Base-by-base conservation (phyloP, 192 early-diverging fungal genomes). In the Gonapodya prolifera region DNA sequence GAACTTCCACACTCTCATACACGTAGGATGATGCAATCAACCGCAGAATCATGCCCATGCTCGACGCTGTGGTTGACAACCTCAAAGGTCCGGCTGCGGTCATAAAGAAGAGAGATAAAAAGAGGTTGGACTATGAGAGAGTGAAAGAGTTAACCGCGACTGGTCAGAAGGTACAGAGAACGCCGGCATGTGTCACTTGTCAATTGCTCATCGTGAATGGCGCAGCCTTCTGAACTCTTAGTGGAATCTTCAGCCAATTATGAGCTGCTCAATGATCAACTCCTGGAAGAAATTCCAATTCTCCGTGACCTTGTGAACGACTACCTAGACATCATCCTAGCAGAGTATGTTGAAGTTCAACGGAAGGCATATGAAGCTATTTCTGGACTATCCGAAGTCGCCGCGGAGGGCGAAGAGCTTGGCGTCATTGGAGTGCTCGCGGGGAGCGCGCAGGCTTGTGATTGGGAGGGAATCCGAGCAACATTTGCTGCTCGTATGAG, bases 101-200 rank as follows among this genome's bases (percentile, higher is more conserved):
- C 2, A 92, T 94, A 79, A 85, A 89, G 73, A 94, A 93, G 76
- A 82, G 93, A 23, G 86, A 89, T 0, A 84, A 86, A 69, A 94
- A 94, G 76, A 75, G 89, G 34, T 76, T 94, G 33, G 93, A 94
- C 77, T 88, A 89, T 81, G 92, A 93, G 73, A 81, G 90, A 30
- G 91, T 83, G 0, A 83, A 82, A 70, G 83, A 85, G 33, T 87
- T 93, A 74, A 83, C 85, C 70, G 81, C 81, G 2, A 86, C 86
- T 70, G 89, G 89, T 0, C 90, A 90, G 77, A 79, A 83, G 77
- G 87, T 89, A 81, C 70, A 77, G 70, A 2, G 16, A 28, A 70
- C 28, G 13, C 16, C 69, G 1, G 69, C 13, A 1, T 18, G 28
- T 30, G 23, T 78, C 34, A 75, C 1, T 33, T 33, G 32, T n/a